These are phyloP conservation scores for Agaricus blazei DNA, from an alignment of 768 basidiomycete species.

Conservation along the genomic window DNA sequence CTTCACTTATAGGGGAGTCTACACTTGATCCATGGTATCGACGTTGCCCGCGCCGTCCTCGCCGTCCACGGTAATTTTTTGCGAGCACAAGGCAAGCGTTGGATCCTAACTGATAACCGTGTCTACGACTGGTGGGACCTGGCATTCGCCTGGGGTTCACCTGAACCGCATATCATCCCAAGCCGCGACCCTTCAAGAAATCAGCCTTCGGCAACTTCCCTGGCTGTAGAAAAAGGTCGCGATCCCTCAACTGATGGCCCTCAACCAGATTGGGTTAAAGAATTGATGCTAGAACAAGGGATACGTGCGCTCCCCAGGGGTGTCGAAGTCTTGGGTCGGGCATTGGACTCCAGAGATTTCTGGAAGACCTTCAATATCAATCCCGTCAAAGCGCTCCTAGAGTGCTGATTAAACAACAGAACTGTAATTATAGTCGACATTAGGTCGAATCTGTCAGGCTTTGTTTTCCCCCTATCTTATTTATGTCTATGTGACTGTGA, in stretches of 20 bases:
- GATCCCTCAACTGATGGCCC: constrained; percentile 25
- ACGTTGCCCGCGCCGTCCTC: constrained; percentile 54
- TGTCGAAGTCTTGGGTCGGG: constrained; percentile 42
- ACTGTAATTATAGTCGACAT: not conserved
- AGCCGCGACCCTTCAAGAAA: not conserved
- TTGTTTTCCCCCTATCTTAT: not conserved
- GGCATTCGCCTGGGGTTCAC: constrained; percentile 46
- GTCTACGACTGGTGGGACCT: constrained; percentile 71
- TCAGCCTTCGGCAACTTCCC: not conserved
- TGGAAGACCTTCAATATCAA: constrained; percentile 45
- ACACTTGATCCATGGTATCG: constrained; percentile 58
- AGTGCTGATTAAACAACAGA: constrained; percentile 9
- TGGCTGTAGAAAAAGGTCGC: not conserved
- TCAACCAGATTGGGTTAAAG: constrained; percentile 49
- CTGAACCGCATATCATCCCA: constrained; percentile 18
- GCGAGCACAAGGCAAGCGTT: constrained; percentile 45
- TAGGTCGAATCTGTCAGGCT: not conserved
- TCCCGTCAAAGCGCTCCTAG: constrained; percentile 35
- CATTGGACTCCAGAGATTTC: constrained; percentile 57
- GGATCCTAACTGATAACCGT: constrained; percentile 50
- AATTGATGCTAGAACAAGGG: constrained; percentile 48
- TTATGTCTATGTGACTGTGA: not conserved
- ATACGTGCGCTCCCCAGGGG: constrained; percentile 50
- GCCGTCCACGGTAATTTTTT: constrained; percentile 45
- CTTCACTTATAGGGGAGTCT: constrained; percentile 39